Conservation (phyloP, 2,329 filamentous ascomycete genomes). For the Colletotrichum lini region DNA sequence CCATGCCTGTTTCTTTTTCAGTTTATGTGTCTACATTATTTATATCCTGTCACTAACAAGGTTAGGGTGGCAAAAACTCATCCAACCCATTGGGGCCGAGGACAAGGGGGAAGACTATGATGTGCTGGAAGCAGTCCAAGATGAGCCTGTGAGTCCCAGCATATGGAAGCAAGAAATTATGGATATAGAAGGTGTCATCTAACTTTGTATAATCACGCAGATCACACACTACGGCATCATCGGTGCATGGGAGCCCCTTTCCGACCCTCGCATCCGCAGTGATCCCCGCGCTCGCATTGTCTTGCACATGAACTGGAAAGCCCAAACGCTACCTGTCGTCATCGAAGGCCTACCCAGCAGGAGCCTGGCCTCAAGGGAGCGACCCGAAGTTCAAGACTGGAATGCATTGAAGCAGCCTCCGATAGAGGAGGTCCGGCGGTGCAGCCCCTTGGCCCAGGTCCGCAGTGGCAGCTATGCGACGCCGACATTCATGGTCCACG, state of each 20-base stretch:
- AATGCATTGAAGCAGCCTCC: constrained; percentile 33
- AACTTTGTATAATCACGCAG: neutral
- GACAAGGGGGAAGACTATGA: constrained; percentile 45
- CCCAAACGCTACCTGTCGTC: constrained; percentile 53
- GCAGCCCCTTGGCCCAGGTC: constrained; percentile 39
- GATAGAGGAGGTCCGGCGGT: constrained; percentile 18
- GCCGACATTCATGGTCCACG: constrained; percentile 40
- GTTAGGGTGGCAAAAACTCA: constrained; percentile 42
- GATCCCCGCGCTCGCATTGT: constrained; percentile 56
- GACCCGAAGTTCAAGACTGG: constrained; percentile 20
- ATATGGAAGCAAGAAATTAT: no score
- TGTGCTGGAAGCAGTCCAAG: constrained; percentile 46
- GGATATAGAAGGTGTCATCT: neutral
- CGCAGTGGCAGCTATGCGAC: constrained; percentile 15
- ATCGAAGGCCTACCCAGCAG: constrained; percentile 47
- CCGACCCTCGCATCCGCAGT: constrained; percentile 24
- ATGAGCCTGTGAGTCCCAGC: constrained; percentile 10
- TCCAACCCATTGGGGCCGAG: constrained; percentile 40
- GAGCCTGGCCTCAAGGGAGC: neutral
- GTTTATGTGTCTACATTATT: neutral
- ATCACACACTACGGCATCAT: constrained; percentile 14
- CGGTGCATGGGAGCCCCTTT: constrained; percentile 29
- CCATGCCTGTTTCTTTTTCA: accelerated
- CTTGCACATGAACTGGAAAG: constrained; percentile 60
- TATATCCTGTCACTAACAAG: neutral